A percentile compares a stretch with the other conserved stretches of the same genome.
These are phyloP conservation scores for Colletotrichum orbiculare DNA, from an alignment of 2,329 filamentous ascomycete species.

Conservation along the genomic window DNA sequence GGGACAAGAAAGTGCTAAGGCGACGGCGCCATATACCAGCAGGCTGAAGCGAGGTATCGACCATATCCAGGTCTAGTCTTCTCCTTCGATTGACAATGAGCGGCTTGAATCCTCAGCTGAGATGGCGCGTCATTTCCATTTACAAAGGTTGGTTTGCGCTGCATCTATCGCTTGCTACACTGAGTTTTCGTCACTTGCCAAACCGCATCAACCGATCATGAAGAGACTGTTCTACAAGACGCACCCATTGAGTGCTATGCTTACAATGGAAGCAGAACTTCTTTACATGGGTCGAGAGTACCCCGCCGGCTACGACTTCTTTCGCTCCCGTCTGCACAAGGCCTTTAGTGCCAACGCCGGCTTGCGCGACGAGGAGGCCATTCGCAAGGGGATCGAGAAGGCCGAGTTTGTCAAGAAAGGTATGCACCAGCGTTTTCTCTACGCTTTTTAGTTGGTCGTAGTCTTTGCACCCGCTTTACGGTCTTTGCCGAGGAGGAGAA, in stretches of 20 bases:
- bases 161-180: neutral
- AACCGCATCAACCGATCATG: neutral
- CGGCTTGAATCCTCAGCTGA: constrained; percentile 65
- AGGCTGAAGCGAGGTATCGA: too few relatives aligned
- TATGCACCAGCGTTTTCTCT: constrained; percentile 46
- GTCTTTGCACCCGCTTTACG: neutral
- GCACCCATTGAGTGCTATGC: neutral
- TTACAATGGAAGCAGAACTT: constrained; percentile 69
- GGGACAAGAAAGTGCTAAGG: too few relatives aligned
- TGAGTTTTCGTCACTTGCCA: neutral
- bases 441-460: neutral
- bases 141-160: constrained; percentile 77
- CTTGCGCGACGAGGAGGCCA: constrained; percentile 78
- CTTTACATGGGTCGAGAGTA: constrained; percentile 88
- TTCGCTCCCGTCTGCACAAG: constrained; percentile 81
- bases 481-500: neutral
- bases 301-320: constrained; percentile 84
- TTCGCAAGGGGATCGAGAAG: constrained; percentile 77
- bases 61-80: too few relatives aligned
- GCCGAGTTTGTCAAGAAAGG: constrained; percentile 94
- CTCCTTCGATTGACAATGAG: constrained; percentile 12
- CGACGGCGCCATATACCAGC: too few relatives aligned
- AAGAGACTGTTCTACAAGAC: too few relatives aligned
- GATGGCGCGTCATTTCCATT: constrained; percentile 82
- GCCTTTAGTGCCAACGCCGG: constrained; percentile 83